A percentile compares a stretch with the other conserved stretches of the same genome.
Conservation (phyloP, 2,329 filamentous ascomycete species). For the Aspergillus quadrilineatus region DNA sequence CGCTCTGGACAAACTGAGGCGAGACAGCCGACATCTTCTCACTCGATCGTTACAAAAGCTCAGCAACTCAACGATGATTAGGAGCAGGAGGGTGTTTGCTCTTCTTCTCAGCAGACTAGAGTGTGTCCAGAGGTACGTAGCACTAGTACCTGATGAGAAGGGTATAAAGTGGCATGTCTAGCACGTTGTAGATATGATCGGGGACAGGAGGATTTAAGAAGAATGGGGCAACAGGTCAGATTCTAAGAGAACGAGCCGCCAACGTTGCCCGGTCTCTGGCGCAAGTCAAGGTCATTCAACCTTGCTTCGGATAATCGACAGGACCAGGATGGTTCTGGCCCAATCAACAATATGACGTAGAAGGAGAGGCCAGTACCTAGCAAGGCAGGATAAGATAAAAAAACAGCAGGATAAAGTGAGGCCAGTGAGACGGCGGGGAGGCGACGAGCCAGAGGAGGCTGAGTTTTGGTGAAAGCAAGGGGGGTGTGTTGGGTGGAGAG, state of each 20-base stretch:
- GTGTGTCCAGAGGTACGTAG: neutral
- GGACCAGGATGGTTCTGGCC: neutral
- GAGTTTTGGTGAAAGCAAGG: neutral
- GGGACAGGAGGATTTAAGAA: neutral
- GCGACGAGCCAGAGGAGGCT: neutral
- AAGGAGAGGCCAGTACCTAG: neutral
- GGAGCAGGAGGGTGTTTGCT: neutral
- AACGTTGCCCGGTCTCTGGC: conserved; percentile 2
- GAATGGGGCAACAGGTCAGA: conserved; percentile 1
- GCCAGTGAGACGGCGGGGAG: neutral
- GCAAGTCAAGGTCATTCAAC: conserved; percentile 4
- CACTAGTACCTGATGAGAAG: neutral
- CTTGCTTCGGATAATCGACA: neutral
- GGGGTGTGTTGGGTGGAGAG: neutral
- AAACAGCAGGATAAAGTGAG: neutral
- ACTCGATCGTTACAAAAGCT: neutral
- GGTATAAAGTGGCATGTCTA: conserved; percentile 6
- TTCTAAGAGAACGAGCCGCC: neutral
- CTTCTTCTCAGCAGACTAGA: neutral
- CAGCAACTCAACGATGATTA: neutral
- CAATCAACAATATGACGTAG: conserved; percentile 6
- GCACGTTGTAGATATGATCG: neutral
- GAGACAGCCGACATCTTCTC: conserved; percentile 23
- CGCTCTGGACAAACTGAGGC: conserved; percentile 22
- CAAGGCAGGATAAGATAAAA: conserved; percentile 1